Evolutionary conservation across 257 asterid species (phyloP), one percentile per base, ranked within the genome.

Genomic region (Plantago elongata): DNA sequence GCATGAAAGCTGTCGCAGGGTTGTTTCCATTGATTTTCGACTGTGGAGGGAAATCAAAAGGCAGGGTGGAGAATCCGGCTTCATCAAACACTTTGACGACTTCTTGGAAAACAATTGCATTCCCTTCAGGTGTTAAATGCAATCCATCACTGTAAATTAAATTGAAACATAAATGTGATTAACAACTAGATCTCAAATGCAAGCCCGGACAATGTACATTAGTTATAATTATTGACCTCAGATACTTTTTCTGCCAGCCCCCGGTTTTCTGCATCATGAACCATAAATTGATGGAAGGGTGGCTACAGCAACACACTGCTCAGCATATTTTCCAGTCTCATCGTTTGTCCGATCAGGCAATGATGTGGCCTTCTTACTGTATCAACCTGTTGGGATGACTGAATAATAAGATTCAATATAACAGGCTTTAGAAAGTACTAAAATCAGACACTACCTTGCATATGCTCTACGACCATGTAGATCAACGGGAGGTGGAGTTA

Each of bases 401-500:
- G 1, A 3, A 13, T 18, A 0, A 52, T 22, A 34, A 34, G 40
- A 34, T 34, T 34, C 40, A 5, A 34, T 4, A 0, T 34, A 4
- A 34, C 40, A 34, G 40, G 40, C 40, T 4, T 34, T 34, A 34
- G 8, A 4, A 34, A 4, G 40, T 34, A 34, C 27, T 0, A 34
- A 34, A 34, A 34, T 34, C 40, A 13, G 9, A 47, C 73, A 85
- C 98, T 74, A 85, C 98, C 96, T 76, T 50, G 98, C 98, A 73
- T 50, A 78, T 65, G 70, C 90, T 40, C 61, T 71, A 72, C 96
- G 95, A 43, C 96, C 95, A 52, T 77, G 81, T 47, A 72, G 81
- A 81, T 91, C 90, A 54, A 88, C 45, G 8, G 96, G 96, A 71
- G 96, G 98, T 27, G 96, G 95, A 73, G 93, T 83, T 68, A 91